Evolutionary conservation across 2,329 filamentous ascomycete species (phyloP).

Genomic region (Colletotrichum phormii): DNA sequence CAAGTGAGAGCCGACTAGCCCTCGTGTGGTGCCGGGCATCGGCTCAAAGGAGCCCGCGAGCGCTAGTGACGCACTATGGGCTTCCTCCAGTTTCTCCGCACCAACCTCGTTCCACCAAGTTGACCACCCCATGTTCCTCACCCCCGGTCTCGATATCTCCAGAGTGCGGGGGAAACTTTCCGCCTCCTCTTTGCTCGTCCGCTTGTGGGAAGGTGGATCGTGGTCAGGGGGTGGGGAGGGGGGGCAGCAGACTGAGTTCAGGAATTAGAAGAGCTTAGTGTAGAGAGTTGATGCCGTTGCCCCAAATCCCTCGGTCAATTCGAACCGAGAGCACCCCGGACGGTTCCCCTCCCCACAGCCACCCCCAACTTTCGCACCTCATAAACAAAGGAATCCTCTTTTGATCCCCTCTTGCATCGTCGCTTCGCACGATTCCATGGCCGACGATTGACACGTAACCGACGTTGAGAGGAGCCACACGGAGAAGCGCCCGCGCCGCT

Average conservation of each 20-base stretch:
- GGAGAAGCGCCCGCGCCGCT: neutral
- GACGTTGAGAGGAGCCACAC: slow-evolving; percentile 1
- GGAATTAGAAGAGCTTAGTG: neutral
- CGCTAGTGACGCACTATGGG: neutral
- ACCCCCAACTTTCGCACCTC: slow-evolving; percentile 16
- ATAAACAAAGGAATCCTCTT: slow-evolving; percentile 19
- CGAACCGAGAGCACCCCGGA: slow-evolving; percentile 20
- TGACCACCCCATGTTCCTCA: neutral
- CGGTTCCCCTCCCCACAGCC: neutral
- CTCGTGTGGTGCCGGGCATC: slow-evolving; percentile 28
- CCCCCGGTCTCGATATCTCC: slow-evolving; percentile 2
- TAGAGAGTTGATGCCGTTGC: neutral
- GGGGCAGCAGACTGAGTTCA: neutral
- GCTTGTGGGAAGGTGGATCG: neutral
- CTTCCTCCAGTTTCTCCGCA: slow-evolving; percentile 28
- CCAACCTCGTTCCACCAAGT: slow-evolving; percentile 26
- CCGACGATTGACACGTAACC: slow-evolving; percentile 37
- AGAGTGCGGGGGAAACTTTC: slow-evolving; percentile 23
- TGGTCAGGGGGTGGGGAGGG: neutral
- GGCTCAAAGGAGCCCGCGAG: slow-evolving; percentile 24
- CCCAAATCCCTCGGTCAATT: slow-evolving; percentile 17
- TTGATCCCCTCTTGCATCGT: slow-evolving; percentile 25
- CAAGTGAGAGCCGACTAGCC: neutral
- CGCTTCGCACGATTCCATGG: slow-evolving; percentile 34
- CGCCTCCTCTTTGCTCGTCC: neutral